phyloP scores from a whole-genome alignment of 2,329 filamentous ascomycete species.

The Ceratocystis harringtonii region DNA sequence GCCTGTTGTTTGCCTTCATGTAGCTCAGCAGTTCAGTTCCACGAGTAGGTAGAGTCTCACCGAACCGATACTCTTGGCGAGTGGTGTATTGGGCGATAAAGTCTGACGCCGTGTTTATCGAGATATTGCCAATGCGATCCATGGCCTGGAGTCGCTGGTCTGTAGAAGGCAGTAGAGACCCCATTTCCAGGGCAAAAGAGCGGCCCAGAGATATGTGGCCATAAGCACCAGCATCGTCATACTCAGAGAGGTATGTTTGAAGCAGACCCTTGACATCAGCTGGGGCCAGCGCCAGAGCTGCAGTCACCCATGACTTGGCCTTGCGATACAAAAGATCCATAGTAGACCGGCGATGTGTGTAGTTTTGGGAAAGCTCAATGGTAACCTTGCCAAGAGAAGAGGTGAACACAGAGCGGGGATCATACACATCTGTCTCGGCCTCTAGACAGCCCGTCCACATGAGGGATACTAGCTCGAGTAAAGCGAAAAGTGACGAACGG shows the following conservation, averaged over 20 bases:
- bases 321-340: slow-evolving; percentile 61
- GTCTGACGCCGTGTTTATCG: slow-evolving; percentile 84
- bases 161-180: slow-evolving; percentile 66
- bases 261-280: slow-evolving; percentile 88
- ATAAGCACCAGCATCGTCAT: slow-evolving; percentile 71
- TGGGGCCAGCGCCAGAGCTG: slow-evolving; percentile 70
- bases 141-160: slow-evolving; percentile 78
- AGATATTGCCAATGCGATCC: slow-evolving; percentile 54
- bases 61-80: slow-evolving; percentile 85
- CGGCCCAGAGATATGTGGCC: slow-evolving; percentile 84
- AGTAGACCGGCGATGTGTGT: slow-evolving; percentile 63
- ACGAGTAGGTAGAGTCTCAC: slow-evolving; percentile 57
- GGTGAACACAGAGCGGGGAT: slow-evolving; percentile 66
- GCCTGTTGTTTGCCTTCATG: slow-evolving; percentile 36
- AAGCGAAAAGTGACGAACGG: slow-evolving; percentile 74
- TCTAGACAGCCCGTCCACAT: slow-evolving; percentile 95
- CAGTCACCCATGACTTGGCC: slow-evolving; percentile 66
- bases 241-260: slow-evolving; percentile 91
- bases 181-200: slow-evolving; percentile 89
- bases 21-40: slow-evolving; percentile 47
- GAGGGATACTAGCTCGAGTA: slow-evolving; percentile 79
- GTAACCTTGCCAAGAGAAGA: slow-evolving; percentile 65
- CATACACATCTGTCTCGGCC: slow-evolving; percentile 84
- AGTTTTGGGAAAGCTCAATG: slow-evolving; percentile 88
- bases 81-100: slow-evolving; percentile 96